These are phyloP conservation scores for Dovyalis caffra DNA, from an alignment of 345 rosid genomes.

Conservation along the genomic window DNA sequence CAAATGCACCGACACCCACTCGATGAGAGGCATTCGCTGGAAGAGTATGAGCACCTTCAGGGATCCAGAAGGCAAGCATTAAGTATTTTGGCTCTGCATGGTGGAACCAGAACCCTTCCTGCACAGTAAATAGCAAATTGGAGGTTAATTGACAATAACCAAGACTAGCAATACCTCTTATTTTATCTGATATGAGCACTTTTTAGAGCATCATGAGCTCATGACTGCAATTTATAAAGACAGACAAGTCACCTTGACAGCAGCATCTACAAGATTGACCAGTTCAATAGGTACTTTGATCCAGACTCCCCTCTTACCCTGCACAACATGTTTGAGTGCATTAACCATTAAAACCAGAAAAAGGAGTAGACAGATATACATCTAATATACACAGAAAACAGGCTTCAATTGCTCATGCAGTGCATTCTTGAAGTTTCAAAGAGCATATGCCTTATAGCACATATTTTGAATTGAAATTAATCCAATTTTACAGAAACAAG, in stretches of 20 bases:
- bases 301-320: conserved; percentile 93
- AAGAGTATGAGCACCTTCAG: conserved; percentile 52
- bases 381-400: background rate
- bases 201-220: background rate
- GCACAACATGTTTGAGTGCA: conserved; percentile 11
- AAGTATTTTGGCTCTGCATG: conserved; percentile 81
- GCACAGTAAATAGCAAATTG: conserved; percentile 21
- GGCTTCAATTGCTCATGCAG: background rate
- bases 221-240: background rate
- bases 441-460: background rate
- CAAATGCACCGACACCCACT: conserved; percentile 74
- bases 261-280: conserved; percentile 64
- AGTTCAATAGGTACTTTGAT: conserved; percentile 71
- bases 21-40: conserved; percentile 89
- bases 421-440: background rate
- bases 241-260: conserved; percentile 54
- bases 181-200: background rate
- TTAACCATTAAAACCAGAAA: background rate
- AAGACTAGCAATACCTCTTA: background rate
- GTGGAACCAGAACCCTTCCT: conserved; percentile 95
- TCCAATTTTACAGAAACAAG: background rate
- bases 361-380: background rate
- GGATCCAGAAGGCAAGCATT: conserved; percentile 90
- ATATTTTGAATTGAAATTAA: background rate
- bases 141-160: background rate